Conservation (phyloP, 257 asterid species). For the Fraxinus quadrangulata region DNA sequence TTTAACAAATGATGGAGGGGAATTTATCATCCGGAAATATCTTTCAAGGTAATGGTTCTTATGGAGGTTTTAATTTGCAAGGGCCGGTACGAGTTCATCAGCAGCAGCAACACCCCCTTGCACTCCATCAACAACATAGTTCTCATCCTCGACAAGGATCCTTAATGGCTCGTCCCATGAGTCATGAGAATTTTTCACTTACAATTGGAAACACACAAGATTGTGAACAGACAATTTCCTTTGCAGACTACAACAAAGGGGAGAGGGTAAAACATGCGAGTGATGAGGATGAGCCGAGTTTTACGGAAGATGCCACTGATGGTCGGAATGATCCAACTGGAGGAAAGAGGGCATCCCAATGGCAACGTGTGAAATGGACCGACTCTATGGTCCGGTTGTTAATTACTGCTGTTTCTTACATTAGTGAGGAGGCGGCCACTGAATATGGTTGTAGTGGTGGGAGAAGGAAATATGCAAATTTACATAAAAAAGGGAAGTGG, state of each 20-base stretch:
- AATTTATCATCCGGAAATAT: conserved; percentile 47
- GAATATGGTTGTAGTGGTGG: conserved; percentile 40
- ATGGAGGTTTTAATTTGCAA: conserved; percentile 58
- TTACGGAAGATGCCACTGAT: conserved; percentile 41
- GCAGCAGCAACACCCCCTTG: conserved; percentile 44
- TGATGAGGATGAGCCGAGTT: conserved; percentile 74
- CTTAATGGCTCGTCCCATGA: conserved; percentile 40
- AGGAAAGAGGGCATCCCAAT: conserved; percentile 56
- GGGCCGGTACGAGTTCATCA: conserved; percentile 49
- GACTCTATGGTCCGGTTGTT: conserved; percentile 66
- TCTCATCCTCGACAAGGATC: conserved; percentile 43
- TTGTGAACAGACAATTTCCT: conserved; percentile 41
- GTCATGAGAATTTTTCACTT: conserved; percentile 60
- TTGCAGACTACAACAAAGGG: conserved; percentile 44
- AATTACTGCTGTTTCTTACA: conserved; percentile 80
- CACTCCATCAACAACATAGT: conserved; percentile 36
- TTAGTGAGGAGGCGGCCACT: conserved; percentile 59
- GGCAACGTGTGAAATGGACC: conserved; percentile 63
- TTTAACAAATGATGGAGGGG: conserved; percentile 40
- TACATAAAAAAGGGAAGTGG: conserved; percentile 82
- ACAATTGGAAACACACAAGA: conserved; percentile 51
- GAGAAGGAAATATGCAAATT: conserved; percentile 51
- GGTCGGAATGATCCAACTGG: conserved; percentile 30
- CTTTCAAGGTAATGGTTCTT: conserved; percentile 50
- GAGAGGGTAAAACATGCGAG: conserved; percentile 52